Evolutionary conservation across 1,284 basidiomycete genomes (phyloP), one percentile per base, ranked within the genome.

Genomic region (Rhodotorula sp.): DNA sequence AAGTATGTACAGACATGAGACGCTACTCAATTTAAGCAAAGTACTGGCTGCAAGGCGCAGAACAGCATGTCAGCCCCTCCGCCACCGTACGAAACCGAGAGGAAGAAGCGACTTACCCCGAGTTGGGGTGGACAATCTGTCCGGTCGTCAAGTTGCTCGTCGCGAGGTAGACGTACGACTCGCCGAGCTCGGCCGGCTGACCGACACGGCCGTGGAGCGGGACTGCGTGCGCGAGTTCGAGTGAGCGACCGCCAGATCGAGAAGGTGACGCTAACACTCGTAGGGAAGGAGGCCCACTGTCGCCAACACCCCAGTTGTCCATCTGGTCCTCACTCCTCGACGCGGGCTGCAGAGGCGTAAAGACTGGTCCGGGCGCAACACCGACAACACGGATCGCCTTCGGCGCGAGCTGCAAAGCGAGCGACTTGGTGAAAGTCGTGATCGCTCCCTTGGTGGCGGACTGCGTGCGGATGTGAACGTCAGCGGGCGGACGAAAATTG

Each of bases 381-480:
- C 81, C 84, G 69, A 87, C 87, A 59, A 86, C 86, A 43, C 86
- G 82, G 62, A 88, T 86, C 3, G 85, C 87, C 77, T 85, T 84
- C 7, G 85, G 82, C 18, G 84, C 84, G n/a, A 88, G 81, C 75
- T 88, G 86, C 54, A 83, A 73, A 0, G 86, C 85, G 60, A 88
- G 81, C 21, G 84, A 83, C 47, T 86, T 84, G 8, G 73, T 76
- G 69, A 79, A 78, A 16, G 77, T 64, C 34, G 55, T 55, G 31
- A 81, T 78, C 15, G 80, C 80, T 28, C 85, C 86, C 79, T 89
- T 88, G 8, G 87, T 87, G 3, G 83, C 76, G 18, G 83, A 83
- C 78, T 74, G 58, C 58, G 43, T 6, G 28, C 28, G 28, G 28
- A 28, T 2, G 28, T 28, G 28, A 28, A 28, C 28, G 28, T 28